These are phyloP conservation scores for Aureobasidium sp. DNA, from an alignment of 2,329 filamentous ascomycete genomes.

Conservation along the genomic window DNA sequence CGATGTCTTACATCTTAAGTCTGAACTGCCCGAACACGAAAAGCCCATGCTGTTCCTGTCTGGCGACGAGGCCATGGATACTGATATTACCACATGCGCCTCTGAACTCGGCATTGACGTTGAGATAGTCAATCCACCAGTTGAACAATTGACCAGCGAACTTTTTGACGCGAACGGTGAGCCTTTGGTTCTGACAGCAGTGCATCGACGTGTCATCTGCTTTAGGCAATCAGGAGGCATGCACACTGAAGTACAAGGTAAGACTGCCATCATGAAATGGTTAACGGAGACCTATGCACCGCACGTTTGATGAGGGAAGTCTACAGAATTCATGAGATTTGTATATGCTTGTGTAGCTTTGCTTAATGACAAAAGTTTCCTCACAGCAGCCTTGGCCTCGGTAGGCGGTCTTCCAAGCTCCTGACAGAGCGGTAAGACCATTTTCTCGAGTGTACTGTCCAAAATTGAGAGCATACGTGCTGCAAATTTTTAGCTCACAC, in stretches of 20 bases:
- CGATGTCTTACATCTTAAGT: slow-evolving; percentile 64
- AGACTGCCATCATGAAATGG: slow-evolving; percentile 23
- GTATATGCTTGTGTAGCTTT: no score
- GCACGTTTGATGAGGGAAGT: not conserved
- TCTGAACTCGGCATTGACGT: slow-evolving; percentile 23
- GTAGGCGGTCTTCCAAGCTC: no score
- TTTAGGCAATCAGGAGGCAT: slow-evolving; percentile 31
- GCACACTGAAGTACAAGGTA: slow-evolving; percentile 28
- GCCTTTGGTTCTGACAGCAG: not conserved
- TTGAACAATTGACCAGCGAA: slow-evolving; percentile 18
- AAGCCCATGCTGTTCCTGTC: slow-evolving; percentile 34
- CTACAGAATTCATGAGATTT: no score
- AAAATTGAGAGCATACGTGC: no score
- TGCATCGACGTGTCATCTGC: slow-evolving; percentile 21
- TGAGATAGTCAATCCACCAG: not conserved
- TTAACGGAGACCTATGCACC: not conserved
- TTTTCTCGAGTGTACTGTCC: not conserved
- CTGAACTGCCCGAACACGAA: slow-evolving; percentile 24
- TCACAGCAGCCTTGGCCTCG: no score
- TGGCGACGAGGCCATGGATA: slow-evolving; percentile 26
- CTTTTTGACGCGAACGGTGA: slow-evolving; percentile 16
- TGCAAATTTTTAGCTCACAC: not conserved
- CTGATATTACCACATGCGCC: slow-evolving; percentile 29
- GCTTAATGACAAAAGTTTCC: no score
- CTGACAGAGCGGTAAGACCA: not conserved